A percentile compares a stretch with the other conserved stretches of the same genome.
Evolutionary conservation across 78 protist species (phyloP).

Genomic region (Blattamonas nauphoetae): DNA sequence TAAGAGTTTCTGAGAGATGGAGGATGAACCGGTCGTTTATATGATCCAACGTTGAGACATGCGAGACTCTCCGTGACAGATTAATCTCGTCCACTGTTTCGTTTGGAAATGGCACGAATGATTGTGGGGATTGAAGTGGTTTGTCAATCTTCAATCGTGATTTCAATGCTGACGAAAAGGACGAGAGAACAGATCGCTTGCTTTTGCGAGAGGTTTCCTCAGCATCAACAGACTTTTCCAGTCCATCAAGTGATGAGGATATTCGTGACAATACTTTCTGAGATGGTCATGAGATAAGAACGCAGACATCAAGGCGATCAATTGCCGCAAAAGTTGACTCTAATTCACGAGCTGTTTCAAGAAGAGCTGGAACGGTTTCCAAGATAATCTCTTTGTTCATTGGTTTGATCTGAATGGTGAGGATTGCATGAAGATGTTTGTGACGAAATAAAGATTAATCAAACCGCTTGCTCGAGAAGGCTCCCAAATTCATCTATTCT

Average conservation of each 20-base stretch:
- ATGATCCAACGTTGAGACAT: not conserved
- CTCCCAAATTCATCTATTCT: not conserved
- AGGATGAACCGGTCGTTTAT: too few relatives aligned
- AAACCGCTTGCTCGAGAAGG: not conserved
- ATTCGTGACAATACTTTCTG: not conserved
- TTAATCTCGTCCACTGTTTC: not conserved
- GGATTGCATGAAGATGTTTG: not conserved
- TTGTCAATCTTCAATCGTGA: not conserved
- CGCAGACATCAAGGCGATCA: not conserved
- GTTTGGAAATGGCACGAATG: not conserved
- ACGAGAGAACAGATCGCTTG: not conserved
- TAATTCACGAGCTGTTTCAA: not conserved
- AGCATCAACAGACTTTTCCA: not conserved
- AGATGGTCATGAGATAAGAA: not conserved
- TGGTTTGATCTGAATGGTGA: not conserved
- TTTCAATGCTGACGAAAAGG: not conserved
- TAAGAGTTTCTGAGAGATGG: too few relatives aligned
- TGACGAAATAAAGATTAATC: not conserved
- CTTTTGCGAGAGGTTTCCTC: not conserved
- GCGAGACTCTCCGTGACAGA: not conserved
- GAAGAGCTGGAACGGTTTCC: not conserved
- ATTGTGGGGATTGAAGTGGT: not conserved
- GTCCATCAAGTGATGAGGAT: not conserved
- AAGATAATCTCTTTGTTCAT: not conserved
- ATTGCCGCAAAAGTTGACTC: not conserved